Evolutionary conservation across 2,329 filamentous ascomycete genomes (phyloP), one percentile per base, ranked within the genome.

Genomic region (Saccharata proteae): DNA sequence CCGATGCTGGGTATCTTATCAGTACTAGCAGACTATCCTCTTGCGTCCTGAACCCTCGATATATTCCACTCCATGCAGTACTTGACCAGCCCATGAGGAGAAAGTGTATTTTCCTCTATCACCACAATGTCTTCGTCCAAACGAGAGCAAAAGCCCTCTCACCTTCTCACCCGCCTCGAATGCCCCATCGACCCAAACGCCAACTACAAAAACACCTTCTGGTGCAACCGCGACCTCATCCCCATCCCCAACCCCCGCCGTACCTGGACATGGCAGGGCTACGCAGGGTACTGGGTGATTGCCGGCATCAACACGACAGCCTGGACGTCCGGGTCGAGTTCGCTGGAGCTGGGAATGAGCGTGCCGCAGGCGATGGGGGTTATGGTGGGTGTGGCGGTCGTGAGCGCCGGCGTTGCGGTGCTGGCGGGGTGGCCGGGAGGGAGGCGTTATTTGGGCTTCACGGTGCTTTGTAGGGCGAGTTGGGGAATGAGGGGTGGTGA

Each of bases 401-500:
- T 54, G 4, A 47, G 46, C 6, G 48, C 47, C 0, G 36, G 52
- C 16, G 43, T 54, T 24, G 50, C 50, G 4, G 48, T 55, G 15
- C 35, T 52, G 3, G 50, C 51, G 5, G 51, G 51, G 7, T 54
- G 52, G 50, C 46, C 52, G 10, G 52, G 51, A 4, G 46, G 42
- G 10, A 49, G 54, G 36, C 42, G 51, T 14, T 44, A 54, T 32
- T 34, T 53, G 6, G 52, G 52, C 1, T 54, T 54, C 36, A 54
- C 51, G 1, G 49, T 55, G 11, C 42, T 54, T 14, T 43, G 31
- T 16, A 32, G 41, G 9, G 35, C 38, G 8, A 37, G 35, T 9
- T 43, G 43, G 43, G 41, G 40, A 1, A 40, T 42, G 38, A 36
- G 20, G 38, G 43, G 32, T 5, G 32, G n/a, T n/a, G n/a, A n/a